phyloP scores from a whole-genome alignment of 768 basidiomycete species.

The Dioszegia crocea region DNA sequence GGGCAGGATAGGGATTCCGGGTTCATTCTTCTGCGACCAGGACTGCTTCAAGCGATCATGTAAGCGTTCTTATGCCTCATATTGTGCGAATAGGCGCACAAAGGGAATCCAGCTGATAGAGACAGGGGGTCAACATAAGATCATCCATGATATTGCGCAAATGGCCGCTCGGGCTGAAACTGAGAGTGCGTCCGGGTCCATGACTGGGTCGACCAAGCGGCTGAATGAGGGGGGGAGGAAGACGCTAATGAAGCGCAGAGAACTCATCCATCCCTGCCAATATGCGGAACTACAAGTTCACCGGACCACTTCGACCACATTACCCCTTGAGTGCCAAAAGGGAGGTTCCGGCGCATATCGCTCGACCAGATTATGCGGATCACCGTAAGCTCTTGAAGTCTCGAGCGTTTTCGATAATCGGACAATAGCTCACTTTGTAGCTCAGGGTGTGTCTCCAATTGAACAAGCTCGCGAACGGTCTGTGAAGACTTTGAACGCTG shows the following conservation, averaged over 20 bases:
- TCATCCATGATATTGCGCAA: constrained; percentile 48
- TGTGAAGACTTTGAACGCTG: constrained; percentile 58
- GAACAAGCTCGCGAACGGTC: constrained; percentile 54
- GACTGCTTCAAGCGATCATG: constrained; percentile 94
- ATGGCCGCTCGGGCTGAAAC: constrained; percentile 45
- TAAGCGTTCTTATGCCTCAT: too few relatives aligned
- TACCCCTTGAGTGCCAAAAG: constrained; percentile 84
- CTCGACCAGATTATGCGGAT: constrained; percentile 80
- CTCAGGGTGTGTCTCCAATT: constrained; percentile 58
- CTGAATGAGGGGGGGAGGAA: neutral
- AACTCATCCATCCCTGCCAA: constrained; percentile 68
- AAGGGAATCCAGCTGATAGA: constrained; percentile 12
- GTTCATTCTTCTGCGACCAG: constrained; percentile 75
- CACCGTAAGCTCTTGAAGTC: constrained; percentile 57
- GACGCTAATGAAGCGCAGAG: constrained; percentile 53
- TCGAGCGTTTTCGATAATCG: neutral
- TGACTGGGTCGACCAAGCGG: too few relatives aligned
- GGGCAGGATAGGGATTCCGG: constrained; percentile 49
- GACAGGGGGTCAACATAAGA: constrained; percentile 37
- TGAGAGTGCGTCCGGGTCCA: constrained; percentile 28
- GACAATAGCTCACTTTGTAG: constrained; percentile 53
- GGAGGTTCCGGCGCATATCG: constrained; percentile 74
- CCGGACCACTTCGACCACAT: constrained; percentile 71
- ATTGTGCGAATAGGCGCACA: too few relatives aligned
- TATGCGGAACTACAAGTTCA: constrained; percentile 67